Evolutionary conservation across 176 grass and related monocot genomes (phyloP), one percentile per base, ranked within the genome.

Genomic region (Tuctoria greenei): DNA sequence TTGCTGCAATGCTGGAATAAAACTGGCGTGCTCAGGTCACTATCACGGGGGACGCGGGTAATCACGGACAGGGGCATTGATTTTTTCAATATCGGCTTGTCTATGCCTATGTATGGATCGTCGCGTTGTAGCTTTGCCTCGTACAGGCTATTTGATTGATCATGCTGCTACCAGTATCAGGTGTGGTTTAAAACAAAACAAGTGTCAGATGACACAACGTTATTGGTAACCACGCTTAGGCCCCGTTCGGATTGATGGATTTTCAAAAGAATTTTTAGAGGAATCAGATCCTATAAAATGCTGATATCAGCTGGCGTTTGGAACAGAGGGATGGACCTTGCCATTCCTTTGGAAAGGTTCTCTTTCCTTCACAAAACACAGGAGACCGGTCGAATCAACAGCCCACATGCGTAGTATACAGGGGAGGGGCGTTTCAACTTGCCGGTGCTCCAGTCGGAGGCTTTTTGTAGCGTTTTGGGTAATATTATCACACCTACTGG

Each of bases 21-120:
- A 46, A 62, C 3, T 35, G 58, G 17, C 3, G 26, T 47, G 73
- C 35, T 8, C 41, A 6, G 11, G 74, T 76, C 60, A n/a, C 28
- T 34, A 16, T 64, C 74, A 37, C 8, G 9, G 15, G 59, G 41
- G 74, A 76, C 74, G 59, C 73, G 73, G 59, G 26, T 76, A 66
- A 65, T 52, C 74, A 39, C 60, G 45, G 58, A 14, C 17, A 2
- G 6, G 20, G 11, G 18, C 74, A 35, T 76, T 64, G 74, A 64
- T 64, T 8, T 51, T 38, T 76, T 64, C 74, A 76, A 76, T 49
- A 25, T 38, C 44, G 60, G 60, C 42, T 17, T 41, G 54, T 49
- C 43, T 26, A 26, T 39, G 64, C 6, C 50, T 16, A 8, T 36
- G 38, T 1, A 27, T 31, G 0, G 1, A 18, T 5, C 31, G 72